phyloP scores from a whole-genome alignment of 2,329 filamentous ascomycete genomes.

The Paraphaeosphaeria minitans region DNA sequence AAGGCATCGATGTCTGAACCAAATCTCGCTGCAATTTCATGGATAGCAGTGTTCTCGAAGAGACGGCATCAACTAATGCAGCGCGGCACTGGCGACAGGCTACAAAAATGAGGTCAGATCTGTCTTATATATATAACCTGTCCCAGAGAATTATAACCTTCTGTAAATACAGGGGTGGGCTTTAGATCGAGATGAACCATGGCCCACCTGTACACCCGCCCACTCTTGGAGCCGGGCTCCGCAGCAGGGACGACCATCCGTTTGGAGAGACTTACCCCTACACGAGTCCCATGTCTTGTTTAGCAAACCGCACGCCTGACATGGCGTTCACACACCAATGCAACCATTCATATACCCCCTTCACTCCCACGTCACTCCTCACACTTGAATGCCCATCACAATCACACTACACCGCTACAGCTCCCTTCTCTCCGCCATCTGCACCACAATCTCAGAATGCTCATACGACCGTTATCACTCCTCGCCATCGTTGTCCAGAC shows the following conservation, averaged over 20 bases:
- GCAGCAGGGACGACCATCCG: background rate
- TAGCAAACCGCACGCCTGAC: background rate
- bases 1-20: background rate
- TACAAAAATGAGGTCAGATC: background rate
- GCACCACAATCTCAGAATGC: conserved; percentile 10
- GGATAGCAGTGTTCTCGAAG: background rate
- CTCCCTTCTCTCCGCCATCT: conserved; percentile 8
- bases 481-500: conserved; percentile 9
- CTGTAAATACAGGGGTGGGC: background rate
- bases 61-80: background rate
- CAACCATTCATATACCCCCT: conserved; percentile 2
- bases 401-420: background rate
- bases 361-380: background rate
- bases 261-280: background rate
- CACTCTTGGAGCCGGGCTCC: background rate
- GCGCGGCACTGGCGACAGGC: background rate
- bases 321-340: background rate
- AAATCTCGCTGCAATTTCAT: background rate
- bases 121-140: background rate
- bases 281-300: background rate
- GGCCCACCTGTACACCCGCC: background rate
- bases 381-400: background rate
- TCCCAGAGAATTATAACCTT: background rate
- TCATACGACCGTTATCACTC: conserved; percentile 7
- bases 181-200: background rate